These are phyloP conservation scores for Aspergillus candidus DNA, from an alignment of 2,329 filamentous ascomycete species.

Conservation along the genomic window DNA sequence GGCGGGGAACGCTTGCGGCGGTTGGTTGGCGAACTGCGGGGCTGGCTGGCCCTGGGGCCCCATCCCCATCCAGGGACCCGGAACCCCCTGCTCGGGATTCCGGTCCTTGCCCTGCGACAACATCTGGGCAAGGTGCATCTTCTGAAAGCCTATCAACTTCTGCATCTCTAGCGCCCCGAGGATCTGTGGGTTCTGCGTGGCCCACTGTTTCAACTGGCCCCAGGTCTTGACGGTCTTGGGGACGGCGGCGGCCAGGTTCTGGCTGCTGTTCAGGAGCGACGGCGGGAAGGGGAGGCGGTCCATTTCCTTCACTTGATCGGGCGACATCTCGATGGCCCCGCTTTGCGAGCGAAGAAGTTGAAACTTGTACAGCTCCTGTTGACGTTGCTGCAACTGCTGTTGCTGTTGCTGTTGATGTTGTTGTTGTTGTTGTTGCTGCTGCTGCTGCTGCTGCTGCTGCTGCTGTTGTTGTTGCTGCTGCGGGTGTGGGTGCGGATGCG, in stretches of 20 bases:
- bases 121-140: conserved; percentile 41
- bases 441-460: conserved; percentile 4
- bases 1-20: conserved; percentile 20
- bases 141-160: conserved; percentile 38
- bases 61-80: conserved; percentile 16
- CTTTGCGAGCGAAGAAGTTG: conserved; percentile 30
- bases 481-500: conserved; percentile 10
- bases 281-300: conserved; percentile 36
- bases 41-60: conserved; percentile 21
- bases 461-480: conserved; percentile 27
- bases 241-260: conserved; percentile 30
- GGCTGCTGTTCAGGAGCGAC: conserved; percentile 27
- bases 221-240: conserved; percentile 50
- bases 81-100: conserved; percentile 20
- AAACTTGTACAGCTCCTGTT: conserved; percentile 27
- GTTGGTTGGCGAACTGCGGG: conserved; percentile 22
- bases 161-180: conserved; percentile 36
- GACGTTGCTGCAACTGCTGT: conserved; percentile 19
- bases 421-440: conserved; percentile 23
- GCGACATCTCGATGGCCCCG: conserved; percentile 32
- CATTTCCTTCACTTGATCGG: conserved; percentile 40
- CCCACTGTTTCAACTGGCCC: conserved; percentile 53
- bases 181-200: conserved; percentile 40
- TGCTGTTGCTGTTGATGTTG: neutral
- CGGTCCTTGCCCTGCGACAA: conserved; percentile 25